phyloP scores from a whole-genome alignment of 2,329 filamentous ascomycete genomes.

The Sarocladium oryzae region DNA sequence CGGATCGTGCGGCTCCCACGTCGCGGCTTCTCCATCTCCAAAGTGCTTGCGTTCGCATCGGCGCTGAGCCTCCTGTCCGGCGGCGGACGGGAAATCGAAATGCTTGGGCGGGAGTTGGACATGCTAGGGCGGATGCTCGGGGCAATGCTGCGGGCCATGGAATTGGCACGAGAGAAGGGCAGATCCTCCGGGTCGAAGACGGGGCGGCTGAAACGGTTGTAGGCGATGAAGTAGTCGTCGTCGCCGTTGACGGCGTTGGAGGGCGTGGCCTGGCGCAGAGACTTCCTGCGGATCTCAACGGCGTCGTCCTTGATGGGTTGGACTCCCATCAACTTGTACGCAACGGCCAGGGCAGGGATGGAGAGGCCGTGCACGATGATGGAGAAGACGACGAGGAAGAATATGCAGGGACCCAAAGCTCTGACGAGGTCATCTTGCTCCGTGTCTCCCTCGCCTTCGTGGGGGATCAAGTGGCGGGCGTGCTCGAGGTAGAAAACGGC shows the following conservation, averaged over 20 bases:
- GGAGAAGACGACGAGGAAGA: slow-evolving; percentile 37
- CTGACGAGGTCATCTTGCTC: slow-evolving; percentile 29
- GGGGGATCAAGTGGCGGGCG: slow-evolving; percentile 31
- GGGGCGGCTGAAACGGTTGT: slow-evolving; percentile 42
- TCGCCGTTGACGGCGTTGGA: slow-evolving; percentile 34
- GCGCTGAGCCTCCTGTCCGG: background rate
- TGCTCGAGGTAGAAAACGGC: slow-evolving; percentile 65
- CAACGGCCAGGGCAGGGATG: slow-evolving; percentile 32
- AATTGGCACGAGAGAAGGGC: slow-evolving; percentile 7
- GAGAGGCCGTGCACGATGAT: slow-evolving; percentile 42
- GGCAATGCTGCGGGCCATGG: slow-evolving; percentile 6
- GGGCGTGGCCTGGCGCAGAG: slow-evolving; percentile 26
- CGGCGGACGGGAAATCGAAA: background rate
- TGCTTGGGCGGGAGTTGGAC: slow-evolving; percentile 1
- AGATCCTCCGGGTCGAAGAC: slow-evolving; percentile 14
- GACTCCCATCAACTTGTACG: slow-evolving; percentile 32
- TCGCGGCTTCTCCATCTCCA: slow-evolving; percentile 6
- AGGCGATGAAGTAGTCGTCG: slow-evolving; percentile 33
- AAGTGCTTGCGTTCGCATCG: background rate
- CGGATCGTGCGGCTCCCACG: background rate
- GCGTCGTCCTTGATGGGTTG: slow-evolving; percentile 37
- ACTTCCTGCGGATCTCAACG: slow-evolving; percentile 30
- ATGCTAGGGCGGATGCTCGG: slow-evolving; percentile 3
- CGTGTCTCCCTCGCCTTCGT: slow-evolving; percentile 25
- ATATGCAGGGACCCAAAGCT: slow-evolving; percentile 32